Base-by-base conservation (phyloP, 108 stramenopile species). In the Mayamaea pseudoterrestris region DNA sequence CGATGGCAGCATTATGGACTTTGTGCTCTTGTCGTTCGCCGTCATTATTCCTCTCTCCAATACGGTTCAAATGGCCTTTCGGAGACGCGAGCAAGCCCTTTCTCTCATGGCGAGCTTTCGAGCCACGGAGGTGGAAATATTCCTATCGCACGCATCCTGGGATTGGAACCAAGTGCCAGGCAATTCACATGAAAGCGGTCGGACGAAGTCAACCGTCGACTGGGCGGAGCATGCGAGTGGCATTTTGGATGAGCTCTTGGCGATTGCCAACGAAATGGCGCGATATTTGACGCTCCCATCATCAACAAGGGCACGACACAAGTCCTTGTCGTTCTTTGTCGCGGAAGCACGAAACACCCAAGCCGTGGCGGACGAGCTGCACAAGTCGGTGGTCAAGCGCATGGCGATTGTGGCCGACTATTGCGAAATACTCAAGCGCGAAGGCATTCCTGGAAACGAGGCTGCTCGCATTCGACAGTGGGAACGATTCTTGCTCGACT, bases 401-500 rank as follows among this genome's bases (percentile, higher is more conserved):
- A 51, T 76, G 32, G 51, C 41, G 11, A 41, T 37, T 9, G 12
- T 84, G 11, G 44, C 77, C 11, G 35, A 45, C 25, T 47, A 64
- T 1, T 61, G 59, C 40, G 82, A 79, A 37, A 52, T 49, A 22
- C 50, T 79, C 44, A 88, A 88, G 50, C 18, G 25, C 8, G 56
- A 65, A 29, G 85, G 85, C 26, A 45, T 82, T 7, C 66, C 69
- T 16, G 64, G 68, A 7, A 76, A 75, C 26, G 85, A 88, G 48
- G 78, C 68, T 3, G 69, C 79, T 8, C 63, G 85, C 21, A 71
- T 88, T 18, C 66, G 79, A 16, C 80, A 88, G 50, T 88, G 70
- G 46, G 78, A 88, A 55, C 50, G 68, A 16, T 28, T 58, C 5
- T 32, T 58, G 0, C 16, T 51, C 16, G 54, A 58, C 29, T 17